Evolutionary conservation across 139 green algal genomes (phyloP), one percentile per base, ranked within the genome.

Genomic region (Desmodesmus armatus): DNA sequence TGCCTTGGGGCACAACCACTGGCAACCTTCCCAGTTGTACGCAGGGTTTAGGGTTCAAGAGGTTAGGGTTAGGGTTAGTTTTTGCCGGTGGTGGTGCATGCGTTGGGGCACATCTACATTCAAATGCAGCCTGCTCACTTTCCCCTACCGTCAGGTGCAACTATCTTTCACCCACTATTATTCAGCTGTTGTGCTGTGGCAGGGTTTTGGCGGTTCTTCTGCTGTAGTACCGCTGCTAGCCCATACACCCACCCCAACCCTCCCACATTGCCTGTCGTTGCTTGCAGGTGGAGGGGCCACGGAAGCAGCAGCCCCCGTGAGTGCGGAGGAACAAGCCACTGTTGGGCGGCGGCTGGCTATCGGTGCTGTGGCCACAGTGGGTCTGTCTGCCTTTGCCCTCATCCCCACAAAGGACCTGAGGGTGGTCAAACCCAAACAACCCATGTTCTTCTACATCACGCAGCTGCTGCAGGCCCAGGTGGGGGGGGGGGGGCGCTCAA

Each of bases 401-500:
- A 87, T 97, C 29, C 94, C 94, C 44, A 96, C 93, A 3, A 87
- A 93, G 33, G 78, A 86, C 2, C 86, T 97, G 77, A 78, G 86
- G 15, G 58, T 87, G 0, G 5, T 39, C 11, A 87, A 89, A 58
- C 94, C 94, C 15, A 66, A 75, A 73, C 93, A 95, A 74, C 93
- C 94, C 1, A 72, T 97, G 40, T 97, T 93, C 76, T 93, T 94
- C 39, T 97, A 96, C 87, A 51, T 96, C 15, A 87, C 90, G 5
- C 91, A 93, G 1, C 82, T 97, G 23, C 62, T 97, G n/a, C 82
- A 88, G 17, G 67, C 82, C 0, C 78, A 82, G 76, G 76, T 73
- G 47, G 3, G 40, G n/a, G n/a, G n/a, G n/a, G n/a, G n/a, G n/a
- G n/a, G n/a, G n/a, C n/a, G n/a, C n/a, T n/a, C n/a, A n/a, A n/a